Percentiles rank a stretch among this genome's conserved stretches.
Evolutionary conservation across 192 early-diverging fungal genomes (phyloP).

Genomic region (Rhizophagus clarus): DNA sequence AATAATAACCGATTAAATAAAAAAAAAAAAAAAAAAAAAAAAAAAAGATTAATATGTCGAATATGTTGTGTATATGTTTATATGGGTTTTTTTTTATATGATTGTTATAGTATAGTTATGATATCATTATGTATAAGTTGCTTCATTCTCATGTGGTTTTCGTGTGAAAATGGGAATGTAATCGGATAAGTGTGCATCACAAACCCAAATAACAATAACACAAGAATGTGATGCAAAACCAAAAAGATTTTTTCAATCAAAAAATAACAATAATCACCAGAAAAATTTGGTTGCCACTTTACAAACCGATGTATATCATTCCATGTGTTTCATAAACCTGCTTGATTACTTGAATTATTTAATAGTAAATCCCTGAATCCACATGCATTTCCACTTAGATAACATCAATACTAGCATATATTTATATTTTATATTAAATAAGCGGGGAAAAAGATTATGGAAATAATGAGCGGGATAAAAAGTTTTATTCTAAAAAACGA

Average conservation of each 20-base stretch:
- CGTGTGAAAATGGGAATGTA: constrained; percentile 22
- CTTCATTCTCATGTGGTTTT: constrained; percentile 29
- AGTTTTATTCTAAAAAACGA: too few species aligned
- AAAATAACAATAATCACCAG: not conserved
- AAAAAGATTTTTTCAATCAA: not conserved
- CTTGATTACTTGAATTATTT: not conserved
- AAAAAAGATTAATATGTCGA: not conserved
- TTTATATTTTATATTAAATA: not conserved
- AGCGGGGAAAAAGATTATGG: not conserved
- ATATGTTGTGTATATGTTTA: constrained; percentile 3
- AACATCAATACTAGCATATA: not conserved
- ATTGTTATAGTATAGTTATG: constrained; percentile 7
- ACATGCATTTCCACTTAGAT: not conserved
- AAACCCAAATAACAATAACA: constrained; percentile 1
- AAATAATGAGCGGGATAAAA: not conserved
- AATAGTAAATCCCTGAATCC: not conserved
- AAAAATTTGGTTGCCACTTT: not conserved
- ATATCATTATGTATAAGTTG: constrained; percentile 22
- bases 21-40: constrained; percentile 10
- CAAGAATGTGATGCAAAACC: constrained; percentile 1
- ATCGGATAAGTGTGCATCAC: constrained; percentile 12
- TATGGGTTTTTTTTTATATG: not conserved
- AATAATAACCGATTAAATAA: not conserved
- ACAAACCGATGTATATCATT: not conserved
- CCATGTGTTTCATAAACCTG: not conserved